phyloP scores from a whole-genome alignment of 495 filamentous ascomycete genomes.

The Melanomma pulvis-pyrius region DNA sequence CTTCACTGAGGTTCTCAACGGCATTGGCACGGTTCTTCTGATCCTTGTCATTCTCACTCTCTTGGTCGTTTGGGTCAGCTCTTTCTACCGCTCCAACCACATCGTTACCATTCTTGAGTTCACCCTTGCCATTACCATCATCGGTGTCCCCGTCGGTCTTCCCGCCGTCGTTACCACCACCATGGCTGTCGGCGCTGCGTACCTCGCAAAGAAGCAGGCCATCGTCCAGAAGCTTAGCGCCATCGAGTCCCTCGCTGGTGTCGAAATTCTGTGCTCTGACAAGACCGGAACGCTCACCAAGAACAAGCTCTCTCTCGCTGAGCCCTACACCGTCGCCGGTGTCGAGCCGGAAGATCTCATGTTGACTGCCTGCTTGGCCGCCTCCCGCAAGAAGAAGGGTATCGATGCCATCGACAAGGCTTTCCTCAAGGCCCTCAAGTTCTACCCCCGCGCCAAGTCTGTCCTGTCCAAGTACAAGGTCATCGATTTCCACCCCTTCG shows the following conservation, averaged over 20 bases:
- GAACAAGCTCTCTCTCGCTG: constrained; percentile 85
- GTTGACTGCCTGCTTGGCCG: constrained; percentile 87
- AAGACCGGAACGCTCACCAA: constrained; percentile 94
- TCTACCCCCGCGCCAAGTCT: constrained; percentile 76
- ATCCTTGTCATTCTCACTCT: constrained; percentile 79
- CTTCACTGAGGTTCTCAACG: constrained; percentile 86
- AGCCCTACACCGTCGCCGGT: constrained; percentile 80
- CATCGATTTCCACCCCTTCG: constrained; percentile 83
- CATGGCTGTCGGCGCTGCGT: constrained; percentile 94
- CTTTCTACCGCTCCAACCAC: constrained; percentile 80
- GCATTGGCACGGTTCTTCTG: constrained; percentile 81
- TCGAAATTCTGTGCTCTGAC: constrained; percentile 96
- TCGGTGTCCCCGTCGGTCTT: constrained; percentile 95
- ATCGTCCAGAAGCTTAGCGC: constrained; percentile 96
- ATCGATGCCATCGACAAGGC: constrained; percentile 95
- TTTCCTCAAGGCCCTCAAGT: constrained; percentile 80
- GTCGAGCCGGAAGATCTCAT: constrained; percentile 83
- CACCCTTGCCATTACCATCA: constrained; percentile 84
- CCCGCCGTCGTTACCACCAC: constrained; percentile 94
- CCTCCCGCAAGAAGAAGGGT: constrained; percentile 91
- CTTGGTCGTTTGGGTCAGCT: constrained; percentile 80
- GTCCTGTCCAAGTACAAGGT: constrained; percentile 76
- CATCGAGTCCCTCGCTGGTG: constrained; percentile 90
- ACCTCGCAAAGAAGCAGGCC: constrained; percentile 91
- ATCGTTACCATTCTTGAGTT: constrained; percentile 79